phyloP scores from a whole-genome alignment of 495 filamentous ascomycete species.

The Barbatosphaeria neglecta region DNA sequence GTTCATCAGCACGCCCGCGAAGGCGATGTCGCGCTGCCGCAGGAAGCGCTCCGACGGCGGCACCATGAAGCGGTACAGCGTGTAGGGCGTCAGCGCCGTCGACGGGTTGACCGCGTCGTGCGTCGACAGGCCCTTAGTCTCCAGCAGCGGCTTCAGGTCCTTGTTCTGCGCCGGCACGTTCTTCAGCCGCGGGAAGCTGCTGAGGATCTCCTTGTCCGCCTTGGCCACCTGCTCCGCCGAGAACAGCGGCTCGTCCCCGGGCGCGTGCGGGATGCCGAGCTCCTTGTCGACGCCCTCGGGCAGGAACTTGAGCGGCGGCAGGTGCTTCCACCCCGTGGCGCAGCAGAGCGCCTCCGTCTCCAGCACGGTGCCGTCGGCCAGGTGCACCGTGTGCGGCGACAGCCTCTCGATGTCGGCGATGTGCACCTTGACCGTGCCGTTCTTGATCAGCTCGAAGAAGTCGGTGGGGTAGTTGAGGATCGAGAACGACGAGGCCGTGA shows the following conservation, averaged over 20 bases:
- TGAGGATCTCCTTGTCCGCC: slow-evolving; percentile 58
- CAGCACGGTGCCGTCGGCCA: slow-evolving; percentile 44
- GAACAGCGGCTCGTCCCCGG: slow-evolving; percentile 16
- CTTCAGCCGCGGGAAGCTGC: slow-evolving; percentile 51
- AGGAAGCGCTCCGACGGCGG: slow-evolving; percentile 43
- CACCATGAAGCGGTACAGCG: slow-evolving; percentile 58
- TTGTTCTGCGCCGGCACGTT: slow-evolving; percentile 31
- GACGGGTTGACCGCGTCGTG: slow-evolving; percentile 22
- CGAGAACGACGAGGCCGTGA: slow-evolving; percentile 46
- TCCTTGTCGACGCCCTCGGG: slow-evolving; percentile 41
- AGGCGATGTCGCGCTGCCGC: slow-evolving; percentile 49
- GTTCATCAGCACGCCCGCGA: slow-evolving; percentile 52
- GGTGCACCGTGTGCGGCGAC: slow-evolving; percentile 34
- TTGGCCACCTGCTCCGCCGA: slow-evolving; percentile 11
- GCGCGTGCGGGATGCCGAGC: slow-evolving; percentile 30
- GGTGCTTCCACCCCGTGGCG: slow-evolving; percentile 57
- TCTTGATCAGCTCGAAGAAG: slow-evolving; percentile 50
- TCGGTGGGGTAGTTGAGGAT: slow-evolving; percentile 61
- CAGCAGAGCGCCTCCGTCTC: slow-evolving; percentile 55
- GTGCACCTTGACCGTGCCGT: slow-evolving; percentile 49
- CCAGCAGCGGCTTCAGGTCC: slow-evolving; percentile 30
- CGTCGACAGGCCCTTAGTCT: slow-evolving; percentile 20
- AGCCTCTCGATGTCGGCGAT: slow-evolving; percentile 49
- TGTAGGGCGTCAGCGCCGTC: slow-evolving; percentile 26
- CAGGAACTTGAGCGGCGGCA: slow-evolving; percentile 51